A percentile compares a stretch with the other conserved stretches of the same genome.
phyloP scores from a whole-genome alignment of 352 stramenopile genomes.

The Phytophthora pistaciae region DNA sequence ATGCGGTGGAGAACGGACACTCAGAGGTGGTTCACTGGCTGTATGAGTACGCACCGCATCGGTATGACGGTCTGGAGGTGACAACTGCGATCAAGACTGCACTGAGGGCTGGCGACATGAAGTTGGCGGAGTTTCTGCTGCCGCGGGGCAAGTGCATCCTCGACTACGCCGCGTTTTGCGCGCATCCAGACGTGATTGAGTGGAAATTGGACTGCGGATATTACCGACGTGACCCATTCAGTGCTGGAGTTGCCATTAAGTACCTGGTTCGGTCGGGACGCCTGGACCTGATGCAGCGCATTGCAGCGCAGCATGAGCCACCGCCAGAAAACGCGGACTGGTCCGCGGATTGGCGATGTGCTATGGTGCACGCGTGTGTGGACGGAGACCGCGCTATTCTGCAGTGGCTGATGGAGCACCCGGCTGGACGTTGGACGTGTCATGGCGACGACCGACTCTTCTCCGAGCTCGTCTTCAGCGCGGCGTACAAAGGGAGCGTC shows the following conservation, averaged over 20 bases:
- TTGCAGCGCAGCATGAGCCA: slow-evolving; percentile 14
- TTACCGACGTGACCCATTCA: slow-evolving; percentile 9
- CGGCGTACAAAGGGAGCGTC: slow-evolving; percentile 11
- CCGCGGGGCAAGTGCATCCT: slow-evolving; percentile 22
- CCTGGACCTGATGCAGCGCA: slow-evolving; percentile 25
- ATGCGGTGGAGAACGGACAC: slow-evolving; percentile 24
- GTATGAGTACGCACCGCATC: not conserved
- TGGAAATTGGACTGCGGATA: slow-evolving; percentile 25
- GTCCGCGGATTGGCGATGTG: slow-evolving; percentile 13
- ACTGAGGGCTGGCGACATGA: slow-evolving; percentile 4
- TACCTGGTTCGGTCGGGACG: slow-evolving; percentile 14
- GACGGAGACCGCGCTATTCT: slow-evolving; percentile 12
- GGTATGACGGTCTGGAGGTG: slow-evolving; percentile 7
- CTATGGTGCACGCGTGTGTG: slow-evolving; percentile 27
- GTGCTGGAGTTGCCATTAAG: slow-evolving; percentile 20
- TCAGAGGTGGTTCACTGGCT: slow-evolving; percentile 11
- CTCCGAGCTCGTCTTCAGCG: slow-evolving; percentile 20
- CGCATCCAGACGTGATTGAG: slow-evolving; percentile 23
- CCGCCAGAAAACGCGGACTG: slow-evolving; percentile 10
- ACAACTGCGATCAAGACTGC: slow-evolving; percentile 18
- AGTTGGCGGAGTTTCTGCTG: slow-evolving; percentile 13
- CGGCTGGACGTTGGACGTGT: slow-evolving; percentile 15
- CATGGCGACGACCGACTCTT: slow-evolving; percentile 19
- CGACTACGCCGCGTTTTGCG: slow-evolving; percentile 20
- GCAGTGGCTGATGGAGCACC: slow-evolving; percentile 30